A percentile compares a stretch with the other conserved stretches of the same genome.
Evolutionary conservation across 306 rosid genomes (phyloP).

Genomic region (Myrica gale): DNA sequence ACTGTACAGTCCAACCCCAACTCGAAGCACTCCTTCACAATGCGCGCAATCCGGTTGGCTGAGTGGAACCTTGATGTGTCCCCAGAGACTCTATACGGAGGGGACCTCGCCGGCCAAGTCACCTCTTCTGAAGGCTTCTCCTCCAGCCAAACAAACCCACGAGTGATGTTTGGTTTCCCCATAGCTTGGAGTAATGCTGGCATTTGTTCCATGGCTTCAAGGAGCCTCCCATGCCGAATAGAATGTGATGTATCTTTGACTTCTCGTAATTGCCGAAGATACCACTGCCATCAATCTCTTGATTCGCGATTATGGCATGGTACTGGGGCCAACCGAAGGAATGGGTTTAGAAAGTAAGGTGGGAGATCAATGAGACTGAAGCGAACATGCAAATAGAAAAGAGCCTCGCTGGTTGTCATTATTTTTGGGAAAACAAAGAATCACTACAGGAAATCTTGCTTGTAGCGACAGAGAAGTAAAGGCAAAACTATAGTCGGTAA

Average conservation of each 20-base stretch:
- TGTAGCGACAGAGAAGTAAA: too few species aligned
- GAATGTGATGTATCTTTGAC: slow-evolving; percentile 55
- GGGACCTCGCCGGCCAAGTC: slow-evolving; percentile 48
- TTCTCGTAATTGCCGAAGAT: not conserved
- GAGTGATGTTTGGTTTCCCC: slow-evolving; percentile 51
- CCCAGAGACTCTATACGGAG: slow-evolving; percentile 42
- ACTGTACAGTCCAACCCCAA: slow-evolving; percentile 55
- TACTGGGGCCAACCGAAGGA: slow-evolving; percentile 4
- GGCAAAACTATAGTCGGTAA: too few species aligned
- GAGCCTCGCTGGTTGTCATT: slow-evolving; percentile 19
- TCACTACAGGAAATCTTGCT: too few species aligned
- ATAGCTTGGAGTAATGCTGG: slow-evolving; percentile 45
- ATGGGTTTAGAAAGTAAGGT: slow-evolving; percentile 27
- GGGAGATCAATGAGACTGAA: slow-evolving; percentile 35
- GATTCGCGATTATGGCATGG: not conserved
- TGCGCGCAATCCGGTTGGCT: slow-evolving; percentile 59
- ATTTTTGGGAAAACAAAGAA: slow-evolving; percentile 26
- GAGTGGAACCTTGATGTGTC: slow-evolving; percentile 57
- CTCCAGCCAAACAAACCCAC: slow-evolving; percentile 71
- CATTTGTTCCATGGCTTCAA: slow-evolving; percentile 47
- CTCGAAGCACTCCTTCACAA: slow-evolving; percentile 73
- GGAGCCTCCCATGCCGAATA: slow-evolving; percentile 67
- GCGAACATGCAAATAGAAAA: slow-evolving; percentile 27
- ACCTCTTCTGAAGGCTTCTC: slow-evolving; percentile 10
- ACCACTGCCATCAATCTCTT: not conserved